These are phyloP conservation scores for Penicillium herquei DNA, from an alignment of 495 filamentous ascomycete genomes.

Conservation along the genomic window DNA sequence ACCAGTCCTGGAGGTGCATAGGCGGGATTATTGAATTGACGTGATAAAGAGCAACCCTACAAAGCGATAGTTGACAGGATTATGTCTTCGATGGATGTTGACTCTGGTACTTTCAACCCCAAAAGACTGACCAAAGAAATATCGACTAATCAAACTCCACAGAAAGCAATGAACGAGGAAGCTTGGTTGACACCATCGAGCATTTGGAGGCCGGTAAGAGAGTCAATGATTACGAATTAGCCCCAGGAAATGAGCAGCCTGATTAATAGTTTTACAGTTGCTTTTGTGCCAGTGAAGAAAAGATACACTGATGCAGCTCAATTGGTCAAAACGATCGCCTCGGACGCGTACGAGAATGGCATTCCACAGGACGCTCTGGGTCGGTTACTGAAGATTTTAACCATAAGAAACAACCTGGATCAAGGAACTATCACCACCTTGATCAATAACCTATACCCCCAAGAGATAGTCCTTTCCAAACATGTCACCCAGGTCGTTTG, in stretches of 20 bases:
- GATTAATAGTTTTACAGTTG: constrained; percentile 29
- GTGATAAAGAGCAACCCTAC: background rate
- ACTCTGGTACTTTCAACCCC: background rate
- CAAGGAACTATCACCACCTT: constrained; percentile 67
- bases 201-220: constrained; percentile 45
- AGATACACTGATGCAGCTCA: constrained; percentile 42
- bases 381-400: constrained; percentile 65
- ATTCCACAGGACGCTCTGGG: constrained; percentile 58
- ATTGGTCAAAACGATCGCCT: constrained; percentile 41
- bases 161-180: constrained; percentile 15
- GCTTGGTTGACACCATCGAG: constrained; percentile 38
- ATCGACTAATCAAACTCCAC: background rate
- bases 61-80: background rate
- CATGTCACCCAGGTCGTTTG: constrained; percentile 67
- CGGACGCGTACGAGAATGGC: constrained; percentile 63
- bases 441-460: constrained; percentile 74
- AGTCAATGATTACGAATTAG: too few relatives aligned
- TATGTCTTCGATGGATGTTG: background rate
- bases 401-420: constrained; percentile 65
- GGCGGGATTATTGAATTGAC: background rate
- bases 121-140: background rate
- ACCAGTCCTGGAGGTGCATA: background rate
- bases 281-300: constrained; percentile 41
- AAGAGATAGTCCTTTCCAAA: constrained; percentile 57
- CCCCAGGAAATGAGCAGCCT: too few relatives aligned